Base-by-base conservation (phyloP, 768 basidiomycete genomes). In the Hygrocybe punicea region DNA sequence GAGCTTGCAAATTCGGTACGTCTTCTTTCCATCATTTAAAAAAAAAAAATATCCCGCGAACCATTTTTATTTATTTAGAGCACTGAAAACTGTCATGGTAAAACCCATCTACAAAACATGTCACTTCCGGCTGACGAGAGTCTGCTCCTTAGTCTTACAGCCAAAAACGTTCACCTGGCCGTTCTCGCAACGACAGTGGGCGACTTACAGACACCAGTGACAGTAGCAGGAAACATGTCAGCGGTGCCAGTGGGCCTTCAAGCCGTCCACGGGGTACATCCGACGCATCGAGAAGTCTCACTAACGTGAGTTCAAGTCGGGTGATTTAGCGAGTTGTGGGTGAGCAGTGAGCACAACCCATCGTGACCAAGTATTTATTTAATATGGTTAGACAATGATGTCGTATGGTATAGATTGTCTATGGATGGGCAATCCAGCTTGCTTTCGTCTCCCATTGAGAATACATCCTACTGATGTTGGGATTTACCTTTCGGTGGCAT, bases 81-180 rank as follows among this genome's bases (percentile, higher is more conserved):
- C 91, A 6, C 71, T 91, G 48, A 90, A 89, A 65, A 90, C 89
- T 11, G 87, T 91, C 54, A 91, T 91, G 89, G 87, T 90, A 71
- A 67, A 47, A 21, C 4, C n/a, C 17, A 24, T 1, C 16, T 29
- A 8, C 17, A 39, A 9, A 19, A 53, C 24, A 37, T 8, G 21
- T 23, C 11, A 42, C 36, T 13, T 51, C 33, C 50, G 24, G 58
- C 57, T 36, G 55, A 53, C 53, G 51, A 6, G n/a, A n/a, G n/a
- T n/a, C n/a, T n/a, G n/a, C n/a, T n/a, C n/a, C n/a, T n/a, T 63
- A 91, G 89, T 84, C 87, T 11, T 92, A 89, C 69, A 89, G 86
- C 23, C 87, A 90, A 73, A 87, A 83, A 69, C 81, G 86, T 58
- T 83, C 85, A n/a, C 74, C 81, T 2, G n/a, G 11, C 9, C 81